Base-by-base conservation (phyloP, 768 basidiomycete genomes). In the Boletus edulis region DNA sequence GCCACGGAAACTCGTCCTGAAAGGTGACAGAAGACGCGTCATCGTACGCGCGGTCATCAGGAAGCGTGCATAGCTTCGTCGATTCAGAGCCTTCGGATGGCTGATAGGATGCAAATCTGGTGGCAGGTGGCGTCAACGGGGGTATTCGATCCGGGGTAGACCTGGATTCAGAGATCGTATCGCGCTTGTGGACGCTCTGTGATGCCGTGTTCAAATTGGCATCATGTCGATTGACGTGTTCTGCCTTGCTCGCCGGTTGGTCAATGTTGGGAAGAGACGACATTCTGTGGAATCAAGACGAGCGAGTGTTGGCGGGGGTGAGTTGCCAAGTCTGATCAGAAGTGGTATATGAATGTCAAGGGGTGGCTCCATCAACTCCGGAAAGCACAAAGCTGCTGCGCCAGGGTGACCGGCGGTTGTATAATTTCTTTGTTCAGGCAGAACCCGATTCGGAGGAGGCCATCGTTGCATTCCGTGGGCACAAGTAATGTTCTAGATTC, bases 331-430 rank as follows among this genome's bases (percentile, higher is more conserved):
- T 35, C 34, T 35, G 34, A 35, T 22, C 32, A 3, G 39, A 39
- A 35, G 17, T 42, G 43, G 37, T 44, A 49, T 45, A 42, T 35
- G 48, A 12, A 35, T 35, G 34, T 35, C 24, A 31, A 37, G 46
- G 18, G 24, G 57, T 65, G 63, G 54, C 52, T 55, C 54, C 34
- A 31, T 24, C 46, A 39, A 39, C 14, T 37, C 29, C 29, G 8
- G 34, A 44, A 56, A 43, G 57, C 49, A 66, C 56, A 65, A 65
- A 57, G 64, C 45, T 14, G 38, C 45, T 14, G 38, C 54, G 52
- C 35, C 34, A 38, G 35, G 44, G 46, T 44, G 51, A 27, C 39
- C 39, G 31, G 44, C 13, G 13, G 34, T 10, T 49, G 48, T 14
- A 27, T 17, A 7, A 7, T 41, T 52, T 47, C 59, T 54, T 62